phyloP scores from a whole-genome alignment of 192 early-diverging fungal genomes.

The Backusella circina region DNA sequence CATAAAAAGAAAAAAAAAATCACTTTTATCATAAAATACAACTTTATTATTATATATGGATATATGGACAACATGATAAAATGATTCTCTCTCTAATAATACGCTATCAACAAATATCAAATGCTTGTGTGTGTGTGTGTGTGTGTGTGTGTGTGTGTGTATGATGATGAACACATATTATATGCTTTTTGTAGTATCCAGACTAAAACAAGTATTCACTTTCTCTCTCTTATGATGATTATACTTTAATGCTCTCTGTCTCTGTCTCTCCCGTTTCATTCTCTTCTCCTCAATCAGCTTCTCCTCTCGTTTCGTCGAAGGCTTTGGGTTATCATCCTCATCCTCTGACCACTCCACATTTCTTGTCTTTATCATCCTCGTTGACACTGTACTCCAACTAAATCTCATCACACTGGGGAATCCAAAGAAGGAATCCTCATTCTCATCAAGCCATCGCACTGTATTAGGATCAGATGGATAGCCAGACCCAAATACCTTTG shows the following conservation, averaged over 20 bases:
- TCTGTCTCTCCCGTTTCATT: neutral
- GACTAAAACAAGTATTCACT: neutral
- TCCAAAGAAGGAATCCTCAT: conserved; percentile 86
- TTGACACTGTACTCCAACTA: conserved; percentile 88
- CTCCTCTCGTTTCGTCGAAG: neutral
- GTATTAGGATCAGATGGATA: conserved; percentile 95
- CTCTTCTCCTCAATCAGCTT: neutral
- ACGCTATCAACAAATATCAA: neutral
- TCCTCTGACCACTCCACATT: conserved; percentile 18
- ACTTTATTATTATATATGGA: too few species aligned
- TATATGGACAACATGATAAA: neutral
- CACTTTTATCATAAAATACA: too few species aligned
- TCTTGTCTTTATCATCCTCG: conserved; percentile 56
- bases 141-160: too few species aligned
- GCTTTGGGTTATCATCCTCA: neutral
- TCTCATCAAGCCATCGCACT: conserved; percentile 73
- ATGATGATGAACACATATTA: neutral
- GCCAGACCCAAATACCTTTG: conserved; percentile 78
- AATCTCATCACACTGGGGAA: conserved; percentile 91
- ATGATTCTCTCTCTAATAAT: neutral
- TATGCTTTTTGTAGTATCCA: neutral
- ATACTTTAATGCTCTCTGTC: neutral
- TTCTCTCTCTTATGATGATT: conserved; percentile 6
- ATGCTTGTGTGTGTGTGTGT: too few species aligned
- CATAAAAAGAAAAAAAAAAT: too few species aligned